Base-by-base conservation (phyloP, 768 basidiomycete genomes). In the Macrolepiota fuliginosa region DNA sequence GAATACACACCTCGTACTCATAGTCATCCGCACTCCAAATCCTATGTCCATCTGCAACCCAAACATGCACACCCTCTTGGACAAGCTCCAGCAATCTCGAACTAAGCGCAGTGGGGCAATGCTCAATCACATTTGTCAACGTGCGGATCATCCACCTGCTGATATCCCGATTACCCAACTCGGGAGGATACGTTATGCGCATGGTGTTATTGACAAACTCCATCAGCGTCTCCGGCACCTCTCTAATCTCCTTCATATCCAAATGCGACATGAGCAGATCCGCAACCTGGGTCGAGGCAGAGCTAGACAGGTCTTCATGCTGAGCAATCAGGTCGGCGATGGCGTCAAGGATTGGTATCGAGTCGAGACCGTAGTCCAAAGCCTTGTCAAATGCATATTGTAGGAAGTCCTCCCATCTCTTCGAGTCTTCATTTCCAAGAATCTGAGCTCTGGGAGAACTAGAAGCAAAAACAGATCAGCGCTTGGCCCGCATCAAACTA, bases 101-200 rank as follows among this genome's bases (percentile, higher is more conserved):
- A 45, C 79, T 69, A 53, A 85, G 73, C 46, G 80, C 81, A 4
- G 64, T 62, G 1, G 88, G 86, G 67, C 87, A 88, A 0, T 71
- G 64, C 59, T 88, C 87, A 42, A 92, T 73, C 3, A 82, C 67
- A 6, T 75, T 72, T 47, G 79, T 79, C 56, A 91, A 71, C 3
- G 87, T 79, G 40, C 85, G 76, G 19, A 86, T 73, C 64, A 89
- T 75, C 90, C 89, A 92, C 63, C 83, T 74, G 37, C 82, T 81
- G 39, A 79, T 78, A 55, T 81, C 77, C 67, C 80, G 77, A 65
- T 83, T 81, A 51, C 76, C 75, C 3, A 81, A 77, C 19, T 81
- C 80, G 0, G 90, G 88, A 0, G 91, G 91, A 72, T 93, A 93
- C 9, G 82, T 81, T 9, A 81, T 77, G 22, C 76, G 72, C 61